phyloP scores from a whole-genome alignment of 2,329 filamentous ascomycete genomes.

The Botrytis deweyae region DNA sequence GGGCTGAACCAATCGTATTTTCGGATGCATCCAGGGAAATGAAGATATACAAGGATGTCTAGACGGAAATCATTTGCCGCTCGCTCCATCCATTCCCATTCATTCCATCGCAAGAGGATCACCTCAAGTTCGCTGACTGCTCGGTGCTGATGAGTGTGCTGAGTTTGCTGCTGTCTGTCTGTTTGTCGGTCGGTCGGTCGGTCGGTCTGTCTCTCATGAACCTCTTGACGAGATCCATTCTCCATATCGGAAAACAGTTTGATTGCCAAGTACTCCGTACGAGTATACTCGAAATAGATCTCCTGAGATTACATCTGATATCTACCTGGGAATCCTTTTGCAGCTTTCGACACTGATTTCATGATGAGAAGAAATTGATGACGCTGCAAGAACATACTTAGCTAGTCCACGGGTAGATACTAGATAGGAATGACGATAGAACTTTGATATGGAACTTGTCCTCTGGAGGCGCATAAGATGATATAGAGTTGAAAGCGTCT shows the following conservation, averaged over 20 bases:
- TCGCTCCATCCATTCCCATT: not conserved
- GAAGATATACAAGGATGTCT: not conserved
- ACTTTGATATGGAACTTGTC: not conserved
- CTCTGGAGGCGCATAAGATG: not conserved
- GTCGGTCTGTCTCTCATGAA: not conserved
- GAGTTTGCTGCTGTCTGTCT: not conserved
- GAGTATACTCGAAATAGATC: not conserved
- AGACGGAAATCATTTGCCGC: not conserved
- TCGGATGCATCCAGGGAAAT: not conserved
- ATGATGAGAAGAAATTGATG: not conserved
- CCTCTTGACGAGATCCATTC: not conserved
- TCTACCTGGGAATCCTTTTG: not conserved
- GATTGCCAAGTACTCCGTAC: not conserved
- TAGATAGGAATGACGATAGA: not conserved
- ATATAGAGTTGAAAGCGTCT: not conserved
- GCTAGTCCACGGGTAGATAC: too few relatives aligned
- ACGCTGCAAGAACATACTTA: not conserved
- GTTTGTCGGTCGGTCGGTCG: too few relatives aligned
- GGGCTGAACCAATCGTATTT: not conserved
- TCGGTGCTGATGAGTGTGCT: not conserved
- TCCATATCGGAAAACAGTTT: not conserved
- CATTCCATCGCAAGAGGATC: not conserved
- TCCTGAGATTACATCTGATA: not conserved
- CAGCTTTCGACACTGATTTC: not conserved
- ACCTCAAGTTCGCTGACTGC: not conserved